Percentiles rank a stretch among this genome's conserved stretches.
phyloP scores from a whole-genome alignment of 805 yeast species.

The Pichia gijzeniarum region DNA sequence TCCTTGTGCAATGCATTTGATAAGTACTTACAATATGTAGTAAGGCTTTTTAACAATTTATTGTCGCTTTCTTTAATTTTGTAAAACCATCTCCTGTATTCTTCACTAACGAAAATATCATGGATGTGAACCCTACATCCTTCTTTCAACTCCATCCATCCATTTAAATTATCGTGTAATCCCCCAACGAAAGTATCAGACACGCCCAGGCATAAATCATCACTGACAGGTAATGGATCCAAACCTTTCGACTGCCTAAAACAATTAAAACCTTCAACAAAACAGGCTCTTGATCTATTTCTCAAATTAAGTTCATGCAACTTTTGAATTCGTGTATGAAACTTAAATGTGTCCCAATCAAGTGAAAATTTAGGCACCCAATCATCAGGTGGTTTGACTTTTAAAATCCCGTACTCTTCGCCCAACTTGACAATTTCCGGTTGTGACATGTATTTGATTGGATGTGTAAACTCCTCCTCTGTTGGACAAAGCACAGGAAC shows the following conservation, averaged over 20 bases:
- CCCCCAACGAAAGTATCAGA: constrained; percentile 1
- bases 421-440: constrained; percentile 37
- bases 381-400: constrained; percentile 44
- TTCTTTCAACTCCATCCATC: constrained; percentile 13
- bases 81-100: constrained; percentile 11
- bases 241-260: constrained; percentile 41
- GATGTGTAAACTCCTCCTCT: constrained; percentile 39
- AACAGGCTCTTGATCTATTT: constrained; percentile 57
- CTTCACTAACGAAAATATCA: constrained; percentile 23
- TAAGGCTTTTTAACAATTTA: constrained; percentile 1
- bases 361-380: constrained; percentile 55
- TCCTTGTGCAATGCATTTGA: background rate
- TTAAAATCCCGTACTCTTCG: constrained; percentile 43
- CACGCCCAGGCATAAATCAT: constrained; percentile 14
- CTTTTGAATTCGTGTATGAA: constrained; percentile 64
- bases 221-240: constrained; percentile 3
- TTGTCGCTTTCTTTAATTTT: constrained; percentile 3
- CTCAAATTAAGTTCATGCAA: constrained; percentile 56
- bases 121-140: constrained; percentile 26
- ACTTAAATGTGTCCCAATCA: constrained; percentile 45
- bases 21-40: constrained; percentile 3
- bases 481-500: constrained; percentile 46
- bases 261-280: constrained; percentile 54
- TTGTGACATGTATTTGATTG: constrained; percentile 42
- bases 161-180: constrained; percentile 9